These are phyloP conservation scores for Yarrowia galli DNA, from an alignment of 1,139 yeast genomes.

Conservation along the genomic window DNA sequence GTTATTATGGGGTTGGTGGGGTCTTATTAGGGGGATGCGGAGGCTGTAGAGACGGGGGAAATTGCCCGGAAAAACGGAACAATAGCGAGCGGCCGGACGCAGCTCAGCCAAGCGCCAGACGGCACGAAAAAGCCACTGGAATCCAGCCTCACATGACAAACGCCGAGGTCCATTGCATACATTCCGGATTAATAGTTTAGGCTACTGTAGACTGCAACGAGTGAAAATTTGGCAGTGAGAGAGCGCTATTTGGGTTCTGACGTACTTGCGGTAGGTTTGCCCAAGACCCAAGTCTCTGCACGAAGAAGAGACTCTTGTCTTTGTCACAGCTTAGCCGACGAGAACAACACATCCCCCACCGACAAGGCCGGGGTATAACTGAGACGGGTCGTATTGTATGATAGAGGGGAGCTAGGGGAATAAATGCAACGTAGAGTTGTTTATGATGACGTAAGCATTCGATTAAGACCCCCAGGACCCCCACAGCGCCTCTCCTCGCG, in stretches of 20 bases:
- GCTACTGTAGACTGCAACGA: not conserved
- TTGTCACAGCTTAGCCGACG: slow-evolving; percentile 13
- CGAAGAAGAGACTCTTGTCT: not conserved
- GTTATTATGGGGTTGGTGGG: not conserved
- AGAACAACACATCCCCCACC: not conserved
- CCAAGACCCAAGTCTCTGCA: slow-evolving; percentile 1
- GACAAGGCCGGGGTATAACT: not conserved
- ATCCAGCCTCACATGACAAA: not conserved
- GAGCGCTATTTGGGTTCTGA: not conserved
- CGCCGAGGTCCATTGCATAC: slow-evolving; percentile 12
- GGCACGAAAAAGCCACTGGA: not conserved
- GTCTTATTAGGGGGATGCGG: no score
- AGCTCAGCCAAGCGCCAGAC: no score
- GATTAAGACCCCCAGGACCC: not conserved
- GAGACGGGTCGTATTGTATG: not conserved
- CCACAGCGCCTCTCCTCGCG: not conserved
- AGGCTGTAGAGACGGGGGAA: no score
- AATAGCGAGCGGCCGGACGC: not conserved
- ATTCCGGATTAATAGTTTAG: slow-evolving; percentile 36
- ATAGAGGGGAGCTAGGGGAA: not conserved
- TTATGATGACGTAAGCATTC: not conserved
- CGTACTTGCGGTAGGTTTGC: not conserved
- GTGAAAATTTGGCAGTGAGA: not conserved
- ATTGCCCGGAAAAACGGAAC: not conserved
- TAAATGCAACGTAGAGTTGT: not conserved